These are phyloP conservation scores for Tylopilus orsonianus DNA, from an alignment of 1,284 basidiomycete genomes.

Conservation along the genomic window DNA sequence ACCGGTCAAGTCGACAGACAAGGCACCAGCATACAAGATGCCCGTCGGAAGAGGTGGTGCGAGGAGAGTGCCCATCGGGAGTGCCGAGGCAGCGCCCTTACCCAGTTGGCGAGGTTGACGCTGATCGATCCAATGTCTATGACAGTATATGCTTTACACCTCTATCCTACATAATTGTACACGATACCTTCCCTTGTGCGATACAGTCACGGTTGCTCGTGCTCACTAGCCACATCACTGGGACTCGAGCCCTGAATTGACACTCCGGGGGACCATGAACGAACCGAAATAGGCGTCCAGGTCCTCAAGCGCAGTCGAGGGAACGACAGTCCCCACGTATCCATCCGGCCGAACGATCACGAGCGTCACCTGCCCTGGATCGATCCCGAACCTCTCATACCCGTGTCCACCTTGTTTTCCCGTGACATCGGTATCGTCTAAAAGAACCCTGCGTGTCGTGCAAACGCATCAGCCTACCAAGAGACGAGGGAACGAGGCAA, in stretches of 20 bases:
- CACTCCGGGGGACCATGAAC: slow-evolving; percentile 22
- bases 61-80: slow-evolving; percentile 56
- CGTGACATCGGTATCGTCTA: neutral
- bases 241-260: neutral
- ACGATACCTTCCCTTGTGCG: slow-evolving; percentile 16
- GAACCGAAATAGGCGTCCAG: slow-evolving; percentile 14
- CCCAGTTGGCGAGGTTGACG: slow-evolving; percentile 35
- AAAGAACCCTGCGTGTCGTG: neutral
- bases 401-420: neutral
- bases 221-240: neutral
- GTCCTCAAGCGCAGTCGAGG: neutral
- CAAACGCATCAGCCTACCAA: neutral
- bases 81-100: slow-evolving; percentile 53
- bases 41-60: slow-evolving; percentile 43
- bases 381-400: neutral
- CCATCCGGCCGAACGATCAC: neutral
- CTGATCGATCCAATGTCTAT: slow-evolving; percentile 31
- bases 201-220: too few relatives aligned
- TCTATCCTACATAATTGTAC: slow-evolving; percentile 24
- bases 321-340: neutral
- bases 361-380: neutral
- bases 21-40: slow-evolving; percentile 27
- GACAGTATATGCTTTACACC: slow-evolving; percentile 14
- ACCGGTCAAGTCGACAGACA: slow-evolving; percentile 18
- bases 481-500: neutral